Base-by-base conservation (phyloP, 2,329 filamentous ascomycete species). In the Cercospora brassicicola region DNA sequence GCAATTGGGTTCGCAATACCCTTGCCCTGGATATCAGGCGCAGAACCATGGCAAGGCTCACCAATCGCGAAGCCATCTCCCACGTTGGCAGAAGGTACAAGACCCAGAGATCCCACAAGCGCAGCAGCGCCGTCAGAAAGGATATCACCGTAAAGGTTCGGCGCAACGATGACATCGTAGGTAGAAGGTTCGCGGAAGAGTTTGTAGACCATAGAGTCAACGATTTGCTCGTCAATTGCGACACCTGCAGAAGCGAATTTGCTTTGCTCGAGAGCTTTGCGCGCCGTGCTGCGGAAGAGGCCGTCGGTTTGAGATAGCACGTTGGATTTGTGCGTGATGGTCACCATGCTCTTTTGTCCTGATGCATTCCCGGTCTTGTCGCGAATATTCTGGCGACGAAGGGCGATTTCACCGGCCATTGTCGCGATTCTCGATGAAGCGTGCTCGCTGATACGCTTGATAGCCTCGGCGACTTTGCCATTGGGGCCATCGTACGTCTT, bases 171-270 rank as follows among this genome's bases (percentile, higher is more conserved):
- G 73, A 98, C 94, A 80, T 99, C 95, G 88, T 98, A 99, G 78
- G 90, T 91, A 77, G 90, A 87, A 53, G 95, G 95, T 82, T 98
- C 93, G 70, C 94, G 92, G 89, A 98, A 98, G 66, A 99, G 91
- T 86, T 98, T 98, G 88, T 98, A 98, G 67, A 98, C 93, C 95
- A 99, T 99, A 70, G 91, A 94, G 83, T 99, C 95, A 71, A 99
- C 94, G 75, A 99, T 99, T 84, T 99, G 95, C 86, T 98, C 95
- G 82, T 98, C 95, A 30, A 78, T 76, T 10, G 68, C 69, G 64
- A 97, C 85, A 51, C 83, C 82, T 64, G 96, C 84, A 61, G 81
- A 81, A 69, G 82, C 81, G 83, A 92, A 97, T 73, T 84, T 85
- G 11, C 86, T 74, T 62, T 85, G 84, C 30, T 88, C 85, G 8